Conservation (phyloP, 108 stramenopile species). For the Seminavis robusta region DNA sequence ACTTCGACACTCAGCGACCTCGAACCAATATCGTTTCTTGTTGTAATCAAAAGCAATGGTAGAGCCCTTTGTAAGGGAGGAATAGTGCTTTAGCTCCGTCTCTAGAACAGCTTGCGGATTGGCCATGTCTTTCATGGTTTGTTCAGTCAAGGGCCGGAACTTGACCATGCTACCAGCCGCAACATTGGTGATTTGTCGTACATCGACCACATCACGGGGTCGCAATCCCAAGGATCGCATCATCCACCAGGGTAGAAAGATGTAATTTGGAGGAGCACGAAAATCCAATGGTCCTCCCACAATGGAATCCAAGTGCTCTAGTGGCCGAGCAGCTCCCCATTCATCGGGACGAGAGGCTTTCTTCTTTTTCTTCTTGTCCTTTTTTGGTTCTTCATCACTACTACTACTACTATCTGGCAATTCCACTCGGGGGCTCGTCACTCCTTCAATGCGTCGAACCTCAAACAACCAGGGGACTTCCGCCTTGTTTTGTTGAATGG, state of each 20-base stretch:
- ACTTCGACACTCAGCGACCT: slow-evolving; percentile 81
- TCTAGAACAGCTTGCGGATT: slow-evolving; percentile 89
- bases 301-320: slow-evolving; percentile 43
- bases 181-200: slow-evolving; percentile 44
- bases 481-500: slow-evolving; percentile 61
- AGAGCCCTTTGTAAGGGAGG: slow-evolving; percentile 65
- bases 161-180: slow-evolving; percentile 71
- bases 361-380: background rate
- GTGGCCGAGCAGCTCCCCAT: too few relatives aligned
- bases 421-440: slow-evolving; percentile 41
- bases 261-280: slow-evolving; percentile 86
- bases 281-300: slow-evolving; percentile 88
- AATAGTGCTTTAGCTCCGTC: slow-evolving; percentile 88
- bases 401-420: slow-evolving; percentile 33
- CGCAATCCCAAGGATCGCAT: slow-evolving; percentile 76
- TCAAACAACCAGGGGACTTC: slow-evolving; percentile 88
- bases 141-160: slow-evolving; percentile 72
- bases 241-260: slow-evolving; percentile 88
- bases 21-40: slow-evolving; percentile 77
- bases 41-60: slow-evolving; percentile 87
- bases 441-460: slow-evolving; percentile 69
- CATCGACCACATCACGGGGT: slow-evolving; percentile 82
- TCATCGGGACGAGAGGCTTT: background rate
- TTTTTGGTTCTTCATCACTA: background rate
- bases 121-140: slow-evolving; percentile 62